phyloP scores from a whole-genome alignment of 176 grass and related monocot genomes.

The Rhipidocladum racemiflorum region DNA sequence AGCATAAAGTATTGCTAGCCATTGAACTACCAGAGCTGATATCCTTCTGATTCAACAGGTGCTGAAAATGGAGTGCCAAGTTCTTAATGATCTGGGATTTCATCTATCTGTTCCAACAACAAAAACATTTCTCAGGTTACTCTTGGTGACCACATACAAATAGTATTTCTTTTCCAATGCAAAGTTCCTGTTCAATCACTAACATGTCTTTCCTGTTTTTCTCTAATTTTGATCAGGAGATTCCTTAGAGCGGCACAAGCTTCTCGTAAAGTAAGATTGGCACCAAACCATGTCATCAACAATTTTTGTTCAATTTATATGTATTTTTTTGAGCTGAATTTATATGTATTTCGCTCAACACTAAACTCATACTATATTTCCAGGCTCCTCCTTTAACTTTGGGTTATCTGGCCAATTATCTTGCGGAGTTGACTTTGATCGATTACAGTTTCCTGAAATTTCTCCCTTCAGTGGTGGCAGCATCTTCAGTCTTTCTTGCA shows the following conservation, averaged over 20 bases:
- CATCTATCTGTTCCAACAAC: constrained; percentile 76
- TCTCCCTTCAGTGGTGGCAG: constrained; percentile 77
- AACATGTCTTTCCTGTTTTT: constrained; percentile 23
- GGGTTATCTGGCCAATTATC: constrained; percentile 71
- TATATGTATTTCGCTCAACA: constrained; percentile 10
- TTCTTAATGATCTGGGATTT: constrained; percentile 61
- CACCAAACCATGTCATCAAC: constrained; percentile 11
- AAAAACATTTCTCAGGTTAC: constrained; percentile 84
- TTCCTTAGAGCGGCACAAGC: constrained; percentile 76
- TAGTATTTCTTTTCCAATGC: constrained; percentile 24
- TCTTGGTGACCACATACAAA: constrained; percentile 7
- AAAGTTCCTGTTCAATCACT: neutral
- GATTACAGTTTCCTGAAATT: constrained; percentile 71
- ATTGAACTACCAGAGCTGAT: constrained; percentile 16
- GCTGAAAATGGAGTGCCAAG: constrained; percentile 70
- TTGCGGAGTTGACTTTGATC: constrained; percentile 70
- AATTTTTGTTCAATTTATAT: constrained; percentile 17
- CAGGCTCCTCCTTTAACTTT: constrained; percentile 47
- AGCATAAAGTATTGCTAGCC: neutral
- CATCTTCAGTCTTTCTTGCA: constrained; percentile 83
- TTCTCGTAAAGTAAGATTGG: constrained; percentile 61
- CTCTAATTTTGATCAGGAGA: constrained; percentile 56
- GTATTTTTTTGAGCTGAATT: neutral
- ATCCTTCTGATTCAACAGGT: constrained; percentile 54
- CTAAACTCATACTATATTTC: constrained; percentile 26